Conservation (phyloP, 768 basidiomycete genomes). For the Lyophyllum semitale region DNA sequence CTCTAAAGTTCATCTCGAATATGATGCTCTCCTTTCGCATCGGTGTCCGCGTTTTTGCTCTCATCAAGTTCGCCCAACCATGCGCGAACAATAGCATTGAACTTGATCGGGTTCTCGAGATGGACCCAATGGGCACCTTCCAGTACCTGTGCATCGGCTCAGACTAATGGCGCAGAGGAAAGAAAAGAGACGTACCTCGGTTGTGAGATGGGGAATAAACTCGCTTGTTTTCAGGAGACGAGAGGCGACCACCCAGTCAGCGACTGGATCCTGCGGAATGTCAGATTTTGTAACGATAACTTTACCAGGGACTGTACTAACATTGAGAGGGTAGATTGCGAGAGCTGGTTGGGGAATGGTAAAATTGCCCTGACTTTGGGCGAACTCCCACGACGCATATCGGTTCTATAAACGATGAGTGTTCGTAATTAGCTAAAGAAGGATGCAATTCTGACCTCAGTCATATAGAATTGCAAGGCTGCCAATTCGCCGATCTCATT, state of each 20-base stretch:
- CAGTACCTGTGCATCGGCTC: neutral
- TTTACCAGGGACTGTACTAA: conserved; percentile 17
- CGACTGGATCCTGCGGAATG: conserved; percentile 45
- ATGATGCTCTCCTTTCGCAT: neutral
- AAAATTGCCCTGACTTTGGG: conserved; percentile 45
- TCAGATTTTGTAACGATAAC: neutral
- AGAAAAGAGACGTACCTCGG: conserved; percentile 29
- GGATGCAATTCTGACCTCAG: conserved; percentile 44
- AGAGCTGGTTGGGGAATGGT: conserved; percentile 46
- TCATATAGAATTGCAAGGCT: conserved; percentile 71
- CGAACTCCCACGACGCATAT: conserved; percentile 37
- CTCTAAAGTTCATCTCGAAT: conserved; percentile 12
- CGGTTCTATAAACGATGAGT: conserved; percentile 36
- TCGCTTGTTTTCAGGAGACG: conserved; percentile 36
- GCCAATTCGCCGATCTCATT: neutral
- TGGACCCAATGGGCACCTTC: conserved; percentile 18
- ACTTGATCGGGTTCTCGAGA: conserved; percentile 9
- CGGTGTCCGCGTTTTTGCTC: neutral
- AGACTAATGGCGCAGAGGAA: neutral
- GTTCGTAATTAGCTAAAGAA: too few relatives aligned
- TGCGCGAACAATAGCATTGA: conserved; percentile 10
- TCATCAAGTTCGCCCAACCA: conserved; percentile 8
- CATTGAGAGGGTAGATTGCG: conserved; percentile 40
- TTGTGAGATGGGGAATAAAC: conserved; percentile 39
- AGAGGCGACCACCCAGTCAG: conserved; percentile 38